Percentiles rank a stretch among this genome's conserved stretches.
phyloP scores from a whole-genome alignment of 2,329 filamentous ascomycete species.

The Aureobasidium sp. region DNA sequence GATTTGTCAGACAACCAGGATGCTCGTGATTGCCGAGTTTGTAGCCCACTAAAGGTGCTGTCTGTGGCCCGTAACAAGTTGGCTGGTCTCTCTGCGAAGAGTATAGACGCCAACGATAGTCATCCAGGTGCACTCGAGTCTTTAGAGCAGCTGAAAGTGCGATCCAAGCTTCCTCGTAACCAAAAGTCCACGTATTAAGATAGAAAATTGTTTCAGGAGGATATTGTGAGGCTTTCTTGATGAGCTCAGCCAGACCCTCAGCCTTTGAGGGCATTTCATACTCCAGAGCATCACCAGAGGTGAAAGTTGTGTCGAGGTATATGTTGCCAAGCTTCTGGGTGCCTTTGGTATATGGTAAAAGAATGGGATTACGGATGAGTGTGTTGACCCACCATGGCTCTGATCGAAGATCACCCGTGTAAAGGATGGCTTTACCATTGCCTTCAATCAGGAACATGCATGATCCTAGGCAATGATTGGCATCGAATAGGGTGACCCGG shows the following conservation, averaged over 20 bases:
- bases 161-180: constrained; percentile 89
- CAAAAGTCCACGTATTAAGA: constrained; percentile 84
- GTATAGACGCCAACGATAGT: constrained; percentile 72
- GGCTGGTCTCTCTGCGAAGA: constrained; percentile 45
- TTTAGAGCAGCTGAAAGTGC: constrained; percentile 65
- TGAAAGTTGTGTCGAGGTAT: constrained; percentile 85
- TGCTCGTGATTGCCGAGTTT: constrained; percentile 64
- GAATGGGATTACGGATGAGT: constrained; percentile 60
- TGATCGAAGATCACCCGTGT: constrained; percentile 81
- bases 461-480: constrained; percentile 84
- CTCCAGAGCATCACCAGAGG: constrained; percentile 43
- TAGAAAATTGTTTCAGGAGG: constrained; percentile 72
- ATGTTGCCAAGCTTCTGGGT: constrained; percentile 67
- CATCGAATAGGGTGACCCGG: constrained; percentile 77
- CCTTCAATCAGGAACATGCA: constrained; percentile 91
- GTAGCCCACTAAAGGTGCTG: constrained; percentile 64
- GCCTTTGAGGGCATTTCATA: constrained; percentile 57
- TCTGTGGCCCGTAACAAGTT: constrained; percentile 49
- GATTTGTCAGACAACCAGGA: constrained; percentile 63
- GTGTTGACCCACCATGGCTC: constrained; percentile 81
- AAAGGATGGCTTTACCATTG: constrained; percentile 64
- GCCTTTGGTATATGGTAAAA: constrained; percentile 67
- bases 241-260: constrained; percentile 66
- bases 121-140: constrained; percentile 72
- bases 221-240: constrained; percentile 61